A percentile compares a stretch with the other conserved stretches of the same genome.
phyloP scores from a whole-genome alignment of 1,284 basidiomycete species.

The Pisolithus thermaeus region DNA sequence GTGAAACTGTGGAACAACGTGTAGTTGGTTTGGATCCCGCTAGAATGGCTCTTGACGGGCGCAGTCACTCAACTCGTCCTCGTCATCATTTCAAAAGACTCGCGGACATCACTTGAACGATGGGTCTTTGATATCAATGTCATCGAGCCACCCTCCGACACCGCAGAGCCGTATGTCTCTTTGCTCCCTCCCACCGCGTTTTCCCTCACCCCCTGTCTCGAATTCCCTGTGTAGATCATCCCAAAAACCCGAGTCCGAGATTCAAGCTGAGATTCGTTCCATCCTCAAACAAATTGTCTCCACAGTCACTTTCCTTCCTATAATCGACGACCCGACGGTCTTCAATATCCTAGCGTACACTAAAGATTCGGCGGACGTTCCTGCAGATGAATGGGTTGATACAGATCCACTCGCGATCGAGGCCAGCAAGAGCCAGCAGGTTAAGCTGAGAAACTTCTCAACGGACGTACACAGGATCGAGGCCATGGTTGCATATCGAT shows the following conservation, averaged over 20 bases:
- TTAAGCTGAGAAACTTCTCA: constrained; percentile 86
- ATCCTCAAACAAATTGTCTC: constrained; percentile 99
- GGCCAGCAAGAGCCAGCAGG: constrained; percentile 93
- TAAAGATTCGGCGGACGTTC: constrained; percentile 79
- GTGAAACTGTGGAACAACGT: background rate
- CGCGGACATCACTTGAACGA: constrained; percentile 85
- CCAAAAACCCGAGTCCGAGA: constrained; percentile 82
- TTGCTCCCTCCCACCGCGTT: background rate
- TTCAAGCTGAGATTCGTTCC: constrained; percentile 95
- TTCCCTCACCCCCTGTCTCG: background rate
- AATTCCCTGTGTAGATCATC: constrained; percentile 33
- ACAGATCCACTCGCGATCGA: constrained; percentile 94
- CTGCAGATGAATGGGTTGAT: constrained; percentile 90
- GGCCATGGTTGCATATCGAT: constrained; percentile 83
- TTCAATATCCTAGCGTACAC: constrained; percentile 98
- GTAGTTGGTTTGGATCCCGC: constrained; percentile 1
- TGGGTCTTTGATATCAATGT: constrained; percentile 98
- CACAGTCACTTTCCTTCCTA: constrained; percentile 91
- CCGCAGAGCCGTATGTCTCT: constrained; percentile 41
- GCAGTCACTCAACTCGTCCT: constrained; percentile 90
- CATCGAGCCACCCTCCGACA: constrained; percentile 49
- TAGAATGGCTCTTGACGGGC: constrained; percentile 90
- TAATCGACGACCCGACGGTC: constrained; percentile 90
- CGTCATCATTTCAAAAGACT: constrained; percentile 94
- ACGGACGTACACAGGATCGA: constrained; percentile 89